Conservation (phyloP, 2,329 filamentous ascomycete species). For the Arthrocladium fulminans region DNA sequence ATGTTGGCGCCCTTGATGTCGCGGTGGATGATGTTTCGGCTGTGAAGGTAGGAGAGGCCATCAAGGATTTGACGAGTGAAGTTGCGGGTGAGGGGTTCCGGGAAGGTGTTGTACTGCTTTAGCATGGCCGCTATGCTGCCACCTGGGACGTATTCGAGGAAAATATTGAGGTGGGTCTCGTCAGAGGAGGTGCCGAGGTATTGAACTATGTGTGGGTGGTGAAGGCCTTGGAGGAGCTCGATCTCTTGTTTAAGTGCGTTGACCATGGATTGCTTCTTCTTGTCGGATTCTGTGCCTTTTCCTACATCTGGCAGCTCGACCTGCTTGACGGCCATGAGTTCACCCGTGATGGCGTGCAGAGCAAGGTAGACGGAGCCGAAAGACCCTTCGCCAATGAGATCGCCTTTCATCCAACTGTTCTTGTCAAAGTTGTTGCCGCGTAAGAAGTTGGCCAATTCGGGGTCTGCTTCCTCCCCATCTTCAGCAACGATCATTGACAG, state of each 20-base stretch:
- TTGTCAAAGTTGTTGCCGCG: conserved; percentile 89
- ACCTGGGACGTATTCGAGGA: conserved; percentile 96
- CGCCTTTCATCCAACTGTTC: conserved; percentile 99
- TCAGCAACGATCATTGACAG: conserved; percentile 77
- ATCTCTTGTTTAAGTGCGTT: conserved; percentile 96
- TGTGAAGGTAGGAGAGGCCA: conserved; percentile 87
- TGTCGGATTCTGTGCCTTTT: conserved; percentile 68
- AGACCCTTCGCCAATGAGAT: conserved; percentile 90
- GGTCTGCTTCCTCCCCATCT: conserved; percentile 85
- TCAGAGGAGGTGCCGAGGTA: conserved; percentile 94
- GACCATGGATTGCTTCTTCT: conserved; percentile 96
- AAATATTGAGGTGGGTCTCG: conserved; percentile 91
- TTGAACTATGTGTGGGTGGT: conserved; percentile 95
- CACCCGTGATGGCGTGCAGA: conserved; percentile 88
- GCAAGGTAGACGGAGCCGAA: conserved; percentile 95
- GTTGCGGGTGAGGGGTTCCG: conserved; percentile 86
- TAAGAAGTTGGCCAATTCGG: conserved; percentile 81
- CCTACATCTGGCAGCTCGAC: conserved; percentile 80
- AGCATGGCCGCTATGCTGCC: conserved; percentile 98
- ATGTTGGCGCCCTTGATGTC: conserved; percentile 99
- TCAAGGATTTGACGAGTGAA: conserved; percentile 94
- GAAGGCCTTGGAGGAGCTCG: conserved; percentile 80
- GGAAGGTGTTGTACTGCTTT: conserved; percentile 91
- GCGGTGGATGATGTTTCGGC: conserved; percentile 90
- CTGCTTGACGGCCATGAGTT: conserved; percentile 96